These are phyloP conservation scores for Phytophthora cactorum DNA, from an alignment of 352 stramenopile genomes.

Conservation along the genomic window DNA sequence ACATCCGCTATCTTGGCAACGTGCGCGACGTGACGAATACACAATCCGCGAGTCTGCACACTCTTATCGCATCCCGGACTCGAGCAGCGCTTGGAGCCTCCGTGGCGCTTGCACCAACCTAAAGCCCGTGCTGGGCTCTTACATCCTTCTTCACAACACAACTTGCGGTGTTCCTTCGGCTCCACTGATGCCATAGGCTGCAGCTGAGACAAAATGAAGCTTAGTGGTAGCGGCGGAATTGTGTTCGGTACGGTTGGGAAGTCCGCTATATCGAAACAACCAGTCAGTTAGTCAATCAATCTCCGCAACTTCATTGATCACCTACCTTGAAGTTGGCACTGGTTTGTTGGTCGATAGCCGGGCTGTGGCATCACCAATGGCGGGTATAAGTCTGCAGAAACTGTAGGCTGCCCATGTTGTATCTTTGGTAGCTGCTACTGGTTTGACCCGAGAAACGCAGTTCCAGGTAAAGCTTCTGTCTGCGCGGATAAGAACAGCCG, in stretches of 20 bases:
- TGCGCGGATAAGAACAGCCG: not conserved
- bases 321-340: constrained; percentile 4
- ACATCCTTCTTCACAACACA: constrained; percentile 72
- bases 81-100: constrained; percentile 74
- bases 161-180: constrained; percentile 41
- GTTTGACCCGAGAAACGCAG: not conserved
- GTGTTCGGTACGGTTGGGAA: not conserved
- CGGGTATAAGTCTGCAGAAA: not conserved
- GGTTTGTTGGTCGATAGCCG: not conserved
- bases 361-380: too few relatives aligned
- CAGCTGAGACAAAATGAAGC: constrained; percentile 13
- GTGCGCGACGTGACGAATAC: constrained; percentile 67
- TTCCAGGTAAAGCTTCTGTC: not conserved
- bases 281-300: not conserved
- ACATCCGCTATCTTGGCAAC: constrained; percentile 56
- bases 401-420: not conserved
- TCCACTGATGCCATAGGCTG: constrained; percentile 6
- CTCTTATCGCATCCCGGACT: constrained; percentile 69
- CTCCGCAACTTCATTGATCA: not conserved
- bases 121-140: constrained; percentile 77
- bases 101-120: constrained; percentile 81
- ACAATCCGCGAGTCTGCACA: constrained; percentile 65
- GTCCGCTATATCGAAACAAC: not conserved
- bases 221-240: not conserved
- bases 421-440: too few relatives aligned